Evolutionary conservation across 2,329 filamentous ascomycete species (phyloP).

Genomic region (Paraphoma sp.): DNA sequence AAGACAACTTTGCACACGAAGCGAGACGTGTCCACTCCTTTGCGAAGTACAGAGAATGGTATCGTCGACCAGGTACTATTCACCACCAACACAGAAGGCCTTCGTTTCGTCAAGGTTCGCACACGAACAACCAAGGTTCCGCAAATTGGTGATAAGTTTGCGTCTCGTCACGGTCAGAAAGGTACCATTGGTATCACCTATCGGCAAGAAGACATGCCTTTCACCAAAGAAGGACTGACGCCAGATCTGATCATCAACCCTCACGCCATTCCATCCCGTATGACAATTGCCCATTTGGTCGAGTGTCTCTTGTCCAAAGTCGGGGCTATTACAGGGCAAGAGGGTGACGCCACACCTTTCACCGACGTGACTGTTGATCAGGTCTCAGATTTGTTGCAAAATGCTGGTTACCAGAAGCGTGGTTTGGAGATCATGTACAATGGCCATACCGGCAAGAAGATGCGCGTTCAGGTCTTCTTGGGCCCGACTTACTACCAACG

Average conservation of each 20-base stretch:
- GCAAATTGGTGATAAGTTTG: conserved; percentile 99
- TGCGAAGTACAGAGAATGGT: conserved; percentile 94
- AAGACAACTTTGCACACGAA: conserved; percentile 89
- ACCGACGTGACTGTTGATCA: conserved; percentile 97
- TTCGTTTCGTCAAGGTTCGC: conserved; percentile 96
- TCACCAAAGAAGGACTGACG: conserved; percentile 86
- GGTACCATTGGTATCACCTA: conserved; percentile 99
- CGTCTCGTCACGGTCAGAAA: conserved; percentile 98
- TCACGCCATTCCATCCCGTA: conserved; percentile 98
- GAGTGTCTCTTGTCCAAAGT: conserved; percentile 98
- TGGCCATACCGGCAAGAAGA: conserved; percentile 92
- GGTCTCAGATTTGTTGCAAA: conserved; percentile 82
- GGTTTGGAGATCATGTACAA: conserved; percentile 99
- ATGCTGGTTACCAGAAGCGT: conserved; percentile 93
- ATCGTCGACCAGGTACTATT: conserved; percentile 93
- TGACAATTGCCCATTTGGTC: conserved; percentile 99
- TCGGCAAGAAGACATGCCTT: conserved; percentile 98
- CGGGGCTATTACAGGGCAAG: conserved; percentile 87
- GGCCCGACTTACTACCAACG: conserved; percentile 99
- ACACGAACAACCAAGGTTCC: conserved; percentile 97
- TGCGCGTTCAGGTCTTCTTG: conserved; percentile 93
- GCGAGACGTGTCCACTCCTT: conserved; percentile 92
- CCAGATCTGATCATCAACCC: conserved; percentile 99
- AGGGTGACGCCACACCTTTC: conserved; percentile 97
- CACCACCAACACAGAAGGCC: conserved; percentile 91